Evolutionary conservation across 768 basidiomycete genomes (phyloP).

Genomic region (Chalciporus chontae): DNA sequence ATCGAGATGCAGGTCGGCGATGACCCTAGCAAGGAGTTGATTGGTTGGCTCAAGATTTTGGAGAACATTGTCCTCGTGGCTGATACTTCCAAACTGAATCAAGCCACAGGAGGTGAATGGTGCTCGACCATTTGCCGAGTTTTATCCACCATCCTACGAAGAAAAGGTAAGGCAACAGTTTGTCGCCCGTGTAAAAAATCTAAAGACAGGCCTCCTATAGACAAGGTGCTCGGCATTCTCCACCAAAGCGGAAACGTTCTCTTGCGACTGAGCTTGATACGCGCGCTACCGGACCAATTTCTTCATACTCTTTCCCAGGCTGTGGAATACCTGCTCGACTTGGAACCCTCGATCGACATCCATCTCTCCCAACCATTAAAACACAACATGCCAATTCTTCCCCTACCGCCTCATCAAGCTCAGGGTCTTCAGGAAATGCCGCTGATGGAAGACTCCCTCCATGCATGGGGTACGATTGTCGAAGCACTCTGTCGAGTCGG

Average conservation of each 20-base stretch:
- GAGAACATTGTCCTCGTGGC: slow-evolving; percentile 57
- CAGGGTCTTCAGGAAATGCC: slow-evolving; percentile 36
- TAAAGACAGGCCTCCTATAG: slow-evolving; percentile 6
- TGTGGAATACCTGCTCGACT: slow-evolving; percentile 23
- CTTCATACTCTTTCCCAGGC: slow-evolving; percentile 34
- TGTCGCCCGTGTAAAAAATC: not conserved
- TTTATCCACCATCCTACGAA: slow-evolving; percentile 26
- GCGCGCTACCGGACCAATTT: slow-evolving; percentile 21
- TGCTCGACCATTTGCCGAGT: slow-evolving; percentile 52
- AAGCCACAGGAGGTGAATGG: slow-evolving; percentile 59
- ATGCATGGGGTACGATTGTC: slow-evolving; percentile 48
- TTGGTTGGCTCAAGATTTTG: slow-evolving; percentile 64
- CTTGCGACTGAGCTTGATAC: slow-evolving; percentile 36
- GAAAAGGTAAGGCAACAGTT: slow-evolving; percentile 11
- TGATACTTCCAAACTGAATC: slow-evolving; percentile 49
- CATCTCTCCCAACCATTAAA: not conserved
- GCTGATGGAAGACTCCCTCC: slow-evolving; percentile 26
- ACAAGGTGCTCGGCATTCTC: slow-evolving; percentile 15
- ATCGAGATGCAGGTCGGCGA: slow-evolving; percentile 64
- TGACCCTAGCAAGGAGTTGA: slow-evolving; percentile 32
- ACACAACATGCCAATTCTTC: slow-evolving; percentile 3
- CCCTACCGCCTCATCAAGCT: slow-evolving; percentile 33
- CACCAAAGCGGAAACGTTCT: slow-evolving; percentile 29
- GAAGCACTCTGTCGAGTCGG: slow-evolving; percentile 41
- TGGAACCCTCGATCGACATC: slow-evolving; percentile 25